Evolutionary conservation across 2,329 filamentous ascomycete genomes (phyloP).

Genomic region (Monosporascus sp.): DNA sequence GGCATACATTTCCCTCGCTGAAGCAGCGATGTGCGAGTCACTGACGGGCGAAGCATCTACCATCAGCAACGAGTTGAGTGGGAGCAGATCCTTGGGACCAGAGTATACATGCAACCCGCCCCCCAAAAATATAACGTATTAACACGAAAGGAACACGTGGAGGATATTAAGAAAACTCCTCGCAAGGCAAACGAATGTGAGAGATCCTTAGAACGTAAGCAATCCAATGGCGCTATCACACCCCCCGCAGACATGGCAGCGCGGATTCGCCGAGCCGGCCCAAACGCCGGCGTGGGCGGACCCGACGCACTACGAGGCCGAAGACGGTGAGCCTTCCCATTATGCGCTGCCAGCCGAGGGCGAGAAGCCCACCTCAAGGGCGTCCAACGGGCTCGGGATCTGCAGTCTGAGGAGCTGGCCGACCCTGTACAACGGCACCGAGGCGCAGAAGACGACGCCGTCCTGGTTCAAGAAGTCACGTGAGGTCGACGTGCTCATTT

Average conservation of each 20-base stretch:
- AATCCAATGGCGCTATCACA: neutral
- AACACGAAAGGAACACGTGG: too few relatives aligned
- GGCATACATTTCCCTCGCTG: too few relatives aligned
- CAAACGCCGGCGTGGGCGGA: neutral
- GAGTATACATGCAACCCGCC: too few relatives aligned
- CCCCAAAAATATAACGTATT: too few relatives aligned
- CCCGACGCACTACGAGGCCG: neutral
- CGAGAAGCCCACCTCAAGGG: neutral
- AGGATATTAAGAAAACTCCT: too few relatives aligned
- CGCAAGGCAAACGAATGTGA: too few relatives aligned
- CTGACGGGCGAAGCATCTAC: too few relatives aligned
- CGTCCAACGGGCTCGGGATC: neutral
- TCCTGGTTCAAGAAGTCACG: constrained; percentile 20
- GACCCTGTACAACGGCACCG: neutral
- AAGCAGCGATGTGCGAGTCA: too few relatives aligned
- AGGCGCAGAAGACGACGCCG: constrained; percentile 4
- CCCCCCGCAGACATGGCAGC: neutral
- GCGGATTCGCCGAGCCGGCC: neutral
- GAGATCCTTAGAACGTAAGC: neutral
- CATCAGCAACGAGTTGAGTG: too few relatives aligned
- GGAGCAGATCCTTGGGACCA: too few relatives aligned
- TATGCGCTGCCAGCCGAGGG: neutral
- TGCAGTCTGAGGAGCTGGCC: neutral
- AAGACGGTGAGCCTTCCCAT: neutral
- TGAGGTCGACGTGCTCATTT: constrained; percentile 29